Evolutionary conservation across 306 rosid species (phyloP).

Genomic region (Sechiopsis laciniata): DNA sequence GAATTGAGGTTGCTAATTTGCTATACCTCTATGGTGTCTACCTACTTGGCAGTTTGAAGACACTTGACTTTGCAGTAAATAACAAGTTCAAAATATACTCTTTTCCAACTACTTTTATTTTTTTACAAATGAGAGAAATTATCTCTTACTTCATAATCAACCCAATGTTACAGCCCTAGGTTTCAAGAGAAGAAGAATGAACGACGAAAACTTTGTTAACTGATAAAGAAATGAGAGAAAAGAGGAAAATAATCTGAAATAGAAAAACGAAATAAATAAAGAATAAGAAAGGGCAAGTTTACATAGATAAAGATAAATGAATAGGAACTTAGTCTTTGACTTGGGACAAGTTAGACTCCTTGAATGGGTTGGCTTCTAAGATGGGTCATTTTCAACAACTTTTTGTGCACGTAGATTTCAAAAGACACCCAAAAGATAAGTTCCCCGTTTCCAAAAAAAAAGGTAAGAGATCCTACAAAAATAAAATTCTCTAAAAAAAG

Average conservation of each 20-base stretch:
- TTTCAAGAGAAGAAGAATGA: not conserved
- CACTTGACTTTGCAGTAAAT: slow-evolving; percentile 16
- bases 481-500: not conserved
- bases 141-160: not conserved
- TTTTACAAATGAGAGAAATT: not conserved
- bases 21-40: not conserved
- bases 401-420: slow-evolving; percentile 8
- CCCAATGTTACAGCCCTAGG: not conserved
- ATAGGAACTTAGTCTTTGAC: not conserved
- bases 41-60: not conserved
- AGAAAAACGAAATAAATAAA: not conserved
- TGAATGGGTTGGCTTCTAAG: not conserved
- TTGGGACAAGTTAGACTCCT: not conserved
- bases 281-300: not conserved
- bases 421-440: not conserved
- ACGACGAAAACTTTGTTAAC: not conserved
- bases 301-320: not conserved
- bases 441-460: not conserved
- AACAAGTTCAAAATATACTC: not conserved
- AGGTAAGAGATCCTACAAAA: not conserved
- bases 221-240: not conserved
- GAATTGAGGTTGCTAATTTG: not conserved
- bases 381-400: not conserved
- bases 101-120: not conserved
- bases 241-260: not conserved